Conservation (phyloP, 495 filamentous ascomycete genomes). For the Podospora pseudopauciseta region DNA sequence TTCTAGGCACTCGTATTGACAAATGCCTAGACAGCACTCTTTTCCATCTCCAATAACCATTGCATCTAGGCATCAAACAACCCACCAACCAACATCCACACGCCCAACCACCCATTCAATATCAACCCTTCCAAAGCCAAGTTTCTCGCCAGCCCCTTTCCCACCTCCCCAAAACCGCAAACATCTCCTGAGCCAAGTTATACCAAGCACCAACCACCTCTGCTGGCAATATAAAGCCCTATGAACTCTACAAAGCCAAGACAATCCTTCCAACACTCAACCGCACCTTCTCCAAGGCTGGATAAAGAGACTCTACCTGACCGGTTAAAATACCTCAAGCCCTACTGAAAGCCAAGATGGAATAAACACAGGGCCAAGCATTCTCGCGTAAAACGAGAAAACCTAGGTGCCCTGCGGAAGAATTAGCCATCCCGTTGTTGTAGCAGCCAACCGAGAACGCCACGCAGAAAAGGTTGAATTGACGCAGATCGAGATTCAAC, state of each 20-base stretch:
- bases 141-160: too few relatives aligned
- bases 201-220: neutral
- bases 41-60: neutral
- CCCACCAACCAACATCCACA: neutral
- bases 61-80: neutral
- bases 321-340: neutral
- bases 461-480: neutral
- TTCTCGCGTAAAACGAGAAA: neutral
- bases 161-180: neutral
- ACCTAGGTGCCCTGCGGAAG: neutral
- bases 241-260: too few relatives aligned
- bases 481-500: neutral
- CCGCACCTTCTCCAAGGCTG: too few relatives aligned
- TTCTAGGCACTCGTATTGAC: neutral
- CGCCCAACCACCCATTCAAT: neutral
- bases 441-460: neutral
- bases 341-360: neutral
- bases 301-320: neutral
- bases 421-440: neutral
- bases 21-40: neutral
- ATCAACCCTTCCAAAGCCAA: neutral
- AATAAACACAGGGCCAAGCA: neutral
- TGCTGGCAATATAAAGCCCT: too few relatives aligned
- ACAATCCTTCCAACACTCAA: too few relatives aligned
- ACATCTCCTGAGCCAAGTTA: neutral